A percentile compares a stretch with the other conserved stretches of the same genome.
phyloP scores from a whole-genome alignment of 2,329 filamentous ascomycete genomes.

The Aspergillus alliaceus region DNA sequence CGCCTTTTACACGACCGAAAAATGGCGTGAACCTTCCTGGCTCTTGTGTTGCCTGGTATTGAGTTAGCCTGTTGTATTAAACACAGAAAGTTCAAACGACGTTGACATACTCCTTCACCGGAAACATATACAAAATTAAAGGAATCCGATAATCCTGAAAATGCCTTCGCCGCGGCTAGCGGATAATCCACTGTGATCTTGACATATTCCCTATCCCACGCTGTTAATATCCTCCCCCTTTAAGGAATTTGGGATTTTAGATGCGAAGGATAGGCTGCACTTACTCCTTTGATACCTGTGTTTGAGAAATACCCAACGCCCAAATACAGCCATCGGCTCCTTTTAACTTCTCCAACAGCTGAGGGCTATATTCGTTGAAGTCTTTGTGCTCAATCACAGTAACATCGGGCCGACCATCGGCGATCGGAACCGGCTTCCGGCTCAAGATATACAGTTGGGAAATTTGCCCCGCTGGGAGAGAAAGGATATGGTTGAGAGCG shows the following conservation, averaged over 20 bases:
- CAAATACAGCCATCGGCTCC: constrained; percentile 71
- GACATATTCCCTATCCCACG: constrained; percentile 55
- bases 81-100: too few species aligned
- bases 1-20: constrained; percentile 67
- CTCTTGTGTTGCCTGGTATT: constrained; percentile 27
- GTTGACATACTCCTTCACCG: constrained; percentile 39
- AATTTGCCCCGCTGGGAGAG: constrained; percentile 37
- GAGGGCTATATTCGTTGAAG: constrained; percentile 58
- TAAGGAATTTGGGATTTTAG: neutral
- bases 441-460: constrained; percentile 53
- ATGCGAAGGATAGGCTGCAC: neutral
- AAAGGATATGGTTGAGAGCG: constrained; percentile 65
- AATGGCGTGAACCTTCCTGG: constrained; percentile 58
- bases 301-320: constrained; percentile 69
- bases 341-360: constrained; percentile 59
- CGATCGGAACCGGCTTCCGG: constrained; percentile 64
- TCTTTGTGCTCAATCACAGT: constrained; percentile 68
- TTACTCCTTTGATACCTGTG: constrained; percentile 59
- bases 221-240: neutral
- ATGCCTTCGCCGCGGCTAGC: constrained; percentile 62
- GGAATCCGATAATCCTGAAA: constrained; percentile 53
- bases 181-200: constrained; percentile 68
- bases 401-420: constrained; percentile 53
- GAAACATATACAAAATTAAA: constrained; percentile 74
- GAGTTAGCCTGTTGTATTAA: too few species aligned